Conservation (phyloP, 345 rosid genomes). For the Lenwebbia sp. region DNA sequence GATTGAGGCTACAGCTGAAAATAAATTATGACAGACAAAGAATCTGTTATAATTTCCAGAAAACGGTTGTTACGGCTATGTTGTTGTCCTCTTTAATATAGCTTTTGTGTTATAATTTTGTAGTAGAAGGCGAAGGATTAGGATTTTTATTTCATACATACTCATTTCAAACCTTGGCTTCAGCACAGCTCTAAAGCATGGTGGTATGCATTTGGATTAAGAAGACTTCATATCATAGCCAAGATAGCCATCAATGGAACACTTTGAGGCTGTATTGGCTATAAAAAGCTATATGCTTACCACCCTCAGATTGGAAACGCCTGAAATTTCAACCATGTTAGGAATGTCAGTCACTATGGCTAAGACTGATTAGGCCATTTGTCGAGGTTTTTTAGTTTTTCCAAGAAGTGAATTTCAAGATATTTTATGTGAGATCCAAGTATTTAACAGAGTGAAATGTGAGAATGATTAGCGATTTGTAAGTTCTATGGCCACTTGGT, state of each 20-base stretch:
- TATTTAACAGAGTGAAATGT: not conserved
- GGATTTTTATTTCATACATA: not conserved
- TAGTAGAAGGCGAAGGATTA: not conserved
- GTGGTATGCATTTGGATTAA: not conserved
- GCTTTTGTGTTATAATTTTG: not conserved
- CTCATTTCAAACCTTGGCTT: not conserved
- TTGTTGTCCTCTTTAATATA: not conserved
- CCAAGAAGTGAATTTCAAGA: not conserved
- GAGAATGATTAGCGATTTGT: not conserved
- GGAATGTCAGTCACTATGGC: not conserved
- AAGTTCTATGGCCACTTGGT: not conserved
- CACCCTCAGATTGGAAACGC: not conserved
- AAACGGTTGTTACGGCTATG: not conserved
- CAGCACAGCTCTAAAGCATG: not conserved
- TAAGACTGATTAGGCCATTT: not conserved
- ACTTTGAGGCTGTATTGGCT: not conserved
- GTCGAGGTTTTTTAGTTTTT: not conserved
- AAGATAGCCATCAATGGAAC: not conserved
- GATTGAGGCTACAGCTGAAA: not conserved
- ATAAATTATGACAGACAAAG: not conserved
- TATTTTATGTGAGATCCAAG: not conserved
- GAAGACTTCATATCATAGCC: not conserved
- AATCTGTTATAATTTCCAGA: not conserved
- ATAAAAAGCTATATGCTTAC: not conserved
- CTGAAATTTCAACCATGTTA: not conserved